Base-by-base conservation (phyloP, 2,329 filamentous ascomycete genomes). In the Alternaria sp. region DNA sequence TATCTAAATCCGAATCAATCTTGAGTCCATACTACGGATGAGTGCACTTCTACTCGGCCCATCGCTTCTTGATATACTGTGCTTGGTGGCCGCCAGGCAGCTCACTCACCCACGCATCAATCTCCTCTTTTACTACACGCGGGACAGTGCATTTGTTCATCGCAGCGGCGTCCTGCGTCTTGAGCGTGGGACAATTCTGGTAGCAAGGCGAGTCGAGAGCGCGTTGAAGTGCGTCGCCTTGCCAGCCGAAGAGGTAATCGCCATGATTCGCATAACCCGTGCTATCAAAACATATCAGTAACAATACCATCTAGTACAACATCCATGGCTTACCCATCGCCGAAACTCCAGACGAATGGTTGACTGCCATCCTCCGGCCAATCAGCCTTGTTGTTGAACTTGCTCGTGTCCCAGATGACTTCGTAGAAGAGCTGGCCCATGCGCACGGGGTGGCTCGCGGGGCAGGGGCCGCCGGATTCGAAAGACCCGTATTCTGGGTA, bases 231-330 rank as follows among this genome's bases (percentile, higher is more conserved):
- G 81, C 77, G 70, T 85, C 78, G 60, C 74, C 82, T 73, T 85
- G 79, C 84, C 84, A 85, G 59, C 84, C 84, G 69, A 86, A 86
- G 65, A 86, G 71, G 72, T 86, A 86, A 75, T 86, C 83, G 43
- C 83, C 84, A 72, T 86, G 83, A 15, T 83, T 84, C 5, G 82
- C 84, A n/a, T 83, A 79, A 36, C 84, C 83, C 46, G 81, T 81
- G 26, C 78, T 71, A 21, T 17, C 11, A 46, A 10, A 46, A 25
- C 0, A 0, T 1, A 9, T 52, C 9, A 52, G 49, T 6, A 3
- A 23, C 3, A 4, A 11, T 19, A 52, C 36, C 9, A 21, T 0
- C 26, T 21, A 8, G 26, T 30, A n/a, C 1, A 12, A 28, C 1
- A 7, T 6, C 17, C 15, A 6, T 21, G 17, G 1, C 70, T 56